Base-by-base conservation (phyloP, 2,329 filamentous ascomycete species). In the Paraphaeosphaeria sporulosa region DNA sequence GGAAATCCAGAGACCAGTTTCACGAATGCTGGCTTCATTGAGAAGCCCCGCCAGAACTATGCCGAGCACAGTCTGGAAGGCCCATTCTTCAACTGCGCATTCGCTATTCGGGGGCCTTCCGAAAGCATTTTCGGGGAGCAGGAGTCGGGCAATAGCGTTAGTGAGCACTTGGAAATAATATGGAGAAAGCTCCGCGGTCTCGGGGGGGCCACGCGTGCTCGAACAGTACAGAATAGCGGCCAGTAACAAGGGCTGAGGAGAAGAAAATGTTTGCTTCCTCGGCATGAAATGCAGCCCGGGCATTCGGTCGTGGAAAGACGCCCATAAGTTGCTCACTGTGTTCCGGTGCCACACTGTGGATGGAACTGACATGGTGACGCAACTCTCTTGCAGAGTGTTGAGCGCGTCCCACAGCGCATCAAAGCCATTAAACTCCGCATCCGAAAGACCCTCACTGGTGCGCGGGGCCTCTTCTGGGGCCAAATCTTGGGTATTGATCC, bases 191-290 rank as follows among this genome's bases (percentile, higher is more conserved):
- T 54, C 34, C 17, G 51, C 51, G 5, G 51, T 54, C 13, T 43
- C 21, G 30, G 51, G 36, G 30, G 51, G 51, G 23, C 51, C 51
- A 43, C 51, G 51, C 13, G 51, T 43, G 27, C 51, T 54, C 51
- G 51, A 54, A 54, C 51, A 54, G 23, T 54, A 54, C 51, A 54
- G 36, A 34, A 54, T 54, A 23, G 51, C 36, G 30, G 51, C 51
- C 38, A 54, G 12, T 17, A 54, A 38, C 38, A 54, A 44, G 17
- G 51, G 51, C 38, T 54, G 51, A 19, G 51, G 51, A 34, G 51
- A 54, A 15, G 51, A 54, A 17, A 54, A 54, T 43, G 51, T 54
- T 38, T 54, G 51, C 51, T 54, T 54, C 27, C 51, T 54, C 4
- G 51, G 51, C 51, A 54, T 54, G 21, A 54, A 54, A 43, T 54